These are phyloP conservation scores for Suillus weaverae DNA, from an alignment of 768 basidiomycete species.

Conservation along the genomic window DNA sequence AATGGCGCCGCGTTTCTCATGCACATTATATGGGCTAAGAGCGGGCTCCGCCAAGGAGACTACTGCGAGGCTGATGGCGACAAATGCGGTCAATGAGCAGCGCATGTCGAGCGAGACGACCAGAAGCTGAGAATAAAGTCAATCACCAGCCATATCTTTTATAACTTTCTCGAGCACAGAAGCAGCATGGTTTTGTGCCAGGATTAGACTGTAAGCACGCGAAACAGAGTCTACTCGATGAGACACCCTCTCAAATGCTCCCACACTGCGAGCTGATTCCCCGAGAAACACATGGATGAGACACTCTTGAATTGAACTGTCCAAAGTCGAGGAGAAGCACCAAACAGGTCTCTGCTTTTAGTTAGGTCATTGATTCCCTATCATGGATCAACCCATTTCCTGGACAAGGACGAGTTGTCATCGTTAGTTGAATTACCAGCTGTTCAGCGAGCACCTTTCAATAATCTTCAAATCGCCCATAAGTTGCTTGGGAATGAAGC, in stretches of 20 bases:
- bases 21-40: conserved; percentile 30
- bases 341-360: background rate
- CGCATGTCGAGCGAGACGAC: background rate
- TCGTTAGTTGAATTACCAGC: background rate
- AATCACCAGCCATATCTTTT: conserved; percentile 12
- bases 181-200: conserved; percentile 14
- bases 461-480: background rate
- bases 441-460: background rate
- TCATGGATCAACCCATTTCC: background rate
- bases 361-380: background rate
- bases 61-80: conserved; percentile 19
- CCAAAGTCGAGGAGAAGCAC: background rate
- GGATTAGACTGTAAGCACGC: conserved; percentile 38
- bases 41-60: conserved; percentile 18
- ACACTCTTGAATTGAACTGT: background rate
- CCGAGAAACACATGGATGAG: conserved; percentile 1
- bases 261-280: conserved; percentile 2
- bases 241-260: conserved; percentile 25
- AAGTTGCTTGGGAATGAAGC: background rate
- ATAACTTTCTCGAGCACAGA: background rate
- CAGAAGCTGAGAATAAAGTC: background rate
- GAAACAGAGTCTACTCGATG: conserved; percentile 50
- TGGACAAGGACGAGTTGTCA: background rate
- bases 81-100: conserved; percentile 18
- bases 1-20: conserved; percentile 38